Percentiles rank a stretch among this genome's conserved stretches.
These are phyloP conservation scores for Thielaviopsis euricoi DNA, from an alignment of 2,329 filamentous ascomycete species.

Conservation along the genomic window DNA sequence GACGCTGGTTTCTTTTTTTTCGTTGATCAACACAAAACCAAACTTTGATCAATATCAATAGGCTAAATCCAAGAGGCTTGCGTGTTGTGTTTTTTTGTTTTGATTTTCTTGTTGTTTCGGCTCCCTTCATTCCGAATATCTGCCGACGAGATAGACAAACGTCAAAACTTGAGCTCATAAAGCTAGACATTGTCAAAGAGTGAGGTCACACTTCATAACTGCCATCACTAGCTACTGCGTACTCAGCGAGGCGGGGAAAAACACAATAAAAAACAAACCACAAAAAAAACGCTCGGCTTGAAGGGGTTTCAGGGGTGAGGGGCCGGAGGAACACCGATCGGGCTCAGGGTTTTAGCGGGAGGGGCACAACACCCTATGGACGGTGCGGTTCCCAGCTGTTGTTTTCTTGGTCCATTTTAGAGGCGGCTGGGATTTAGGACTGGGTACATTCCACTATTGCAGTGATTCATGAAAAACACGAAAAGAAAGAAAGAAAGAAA, in stretches of 20 bases:
- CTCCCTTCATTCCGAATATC: not conserved
- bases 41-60: not conserved
- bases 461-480: not conserved
- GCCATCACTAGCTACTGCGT: not conserved
- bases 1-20: too few species aligned
- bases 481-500: not conserved
- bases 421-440: not conserved
- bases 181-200: not conserved
- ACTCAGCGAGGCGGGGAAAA: not conserved
- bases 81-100: not conserved
- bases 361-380: not conserved
- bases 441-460: too few species aligned
- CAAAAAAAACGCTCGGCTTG: not conserved
- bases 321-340: slow-evolving; percentile 11
- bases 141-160: too few species aligned
- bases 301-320: slow-evolving; percentile 7
- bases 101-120: not conserved
- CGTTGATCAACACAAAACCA: not conserved
- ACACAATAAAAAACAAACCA: too few species aligned
- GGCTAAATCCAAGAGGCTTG: not conserved
- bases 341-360: slow-evolving; percentile 4
- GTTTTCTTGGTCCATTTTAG: not conserved
- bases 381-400: not conserved
- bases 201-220: not conserved
- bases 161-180: too few species aligned